Evolutionary conservation across 805 yeast species (phyloP), one percentile per base, ranked within the genome.

Genomic region (Candida saitoana): DNA sequence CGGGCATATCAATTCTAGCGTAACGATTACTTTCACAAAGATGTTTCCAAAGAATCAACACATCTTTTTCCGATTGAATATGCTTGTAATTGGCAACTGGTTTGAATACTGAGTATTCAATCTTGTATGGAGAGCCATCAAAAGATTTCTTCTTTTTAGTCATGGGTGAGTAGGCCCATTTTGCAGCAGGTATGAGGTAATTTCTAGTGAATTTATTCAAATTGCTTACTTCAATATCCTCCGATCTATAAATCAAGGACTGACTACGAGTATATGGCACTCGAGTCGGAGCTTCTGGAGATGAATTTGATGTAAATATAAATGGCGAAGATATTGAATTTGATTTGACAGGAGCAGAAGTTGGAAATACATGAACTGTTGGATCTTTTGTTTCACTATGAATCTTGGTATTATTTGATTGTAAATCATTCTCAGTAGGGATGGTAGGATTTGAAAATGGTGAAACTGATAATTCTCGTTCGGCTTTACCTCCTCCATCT

Each of bases 71-170:
- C 20, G 46, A 36, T 9, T 42, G 38, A n/a, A 63, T 49, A 5
- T 41, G 45, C 1, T 38, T 44, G 6, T 55, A 15, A n/a, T 45
- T 36, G 2, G 47, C 42, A 6, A 56, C 19, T 2, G 60, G 61
- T 39, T 55, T 49, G 44, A 66, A 61, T 2, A 65, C 65, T 3
- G 67, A 59, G 44, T 65, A 65, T 41, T 66, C 71, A 18, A 66
- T 67, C 14, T 44, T 37, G 48, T 65, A 66, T 6, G 44, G 36
- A 5, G 35, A 27, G 33, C 34, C 37, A n/a, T 34, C 34, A 29
- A 14, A 14, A 22, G 42, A 25, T 30, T 36, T 35, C 35, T 43
- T 20, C 8, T 40, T 39, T 14, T 38, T 42, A 29, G 51, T 31
- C 6, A 53, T 36, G 5, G 63, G 62, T 4, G 55, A 50, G 43